Conservation (phyloP, 2,329 filamentous ascomycete species). For the Xylaria multiplex region DNA sequence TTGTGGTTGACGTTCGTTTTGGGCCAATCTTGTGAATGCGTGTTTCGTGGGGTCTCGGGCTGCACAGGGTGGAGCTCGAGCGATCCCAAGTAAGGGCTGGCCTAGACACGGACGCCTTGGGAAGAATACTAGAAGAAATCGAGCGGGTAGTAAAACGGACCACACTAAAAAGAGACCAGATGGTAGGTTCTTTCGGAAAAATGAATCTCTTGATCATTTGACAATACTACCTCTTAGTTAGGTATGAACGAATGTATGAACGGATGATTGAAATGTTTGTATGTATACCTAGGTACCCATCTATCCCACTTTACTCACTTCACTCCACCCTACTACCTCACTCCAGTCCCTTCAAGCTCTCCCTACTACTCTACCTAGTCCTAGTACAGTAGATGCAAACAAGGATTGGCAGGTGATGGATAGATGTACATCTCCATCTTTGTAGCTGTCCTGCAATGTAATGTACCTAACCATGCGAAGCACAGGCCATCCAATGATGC, state of each 20-base stretch:
- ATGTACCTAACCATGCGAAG: conserved; percentile 8
- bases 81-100: not conserved
- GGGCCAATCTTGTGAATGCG: conserved; percentile 18
- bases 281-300: not conserved
- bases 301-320: conserved; percentile 19
- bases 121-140: not conserved
- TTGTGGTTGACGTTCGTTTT: conserved; percentile 4
- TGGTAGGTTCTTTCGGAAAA: not conserved
- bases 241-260: not conserved
- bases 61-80: conserved; percentile 20
- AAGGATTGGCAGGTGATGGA: not conserved
- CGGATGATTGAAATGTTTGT: no score
- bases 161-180: not conserved
- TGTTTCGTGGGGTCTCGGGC: conserved; percentile 19
- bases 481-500: conserved; percentile 40
- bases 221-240: not conserved
- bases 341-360: no score
- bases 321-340: not conserved
- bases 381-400: no score
- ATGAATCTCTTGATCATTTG: conserved; percentile 17
- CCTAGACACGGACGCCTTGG: not conserved
- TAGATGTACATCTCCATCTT: not conserved
- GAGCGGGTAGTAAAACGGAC: not conserved
- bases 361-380: no score
- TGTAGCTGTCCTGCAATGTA: not conserved